Conservation (phyloP, 1,284 basidiomycete genomes). For the Ustilago xerochloae region DNA sequence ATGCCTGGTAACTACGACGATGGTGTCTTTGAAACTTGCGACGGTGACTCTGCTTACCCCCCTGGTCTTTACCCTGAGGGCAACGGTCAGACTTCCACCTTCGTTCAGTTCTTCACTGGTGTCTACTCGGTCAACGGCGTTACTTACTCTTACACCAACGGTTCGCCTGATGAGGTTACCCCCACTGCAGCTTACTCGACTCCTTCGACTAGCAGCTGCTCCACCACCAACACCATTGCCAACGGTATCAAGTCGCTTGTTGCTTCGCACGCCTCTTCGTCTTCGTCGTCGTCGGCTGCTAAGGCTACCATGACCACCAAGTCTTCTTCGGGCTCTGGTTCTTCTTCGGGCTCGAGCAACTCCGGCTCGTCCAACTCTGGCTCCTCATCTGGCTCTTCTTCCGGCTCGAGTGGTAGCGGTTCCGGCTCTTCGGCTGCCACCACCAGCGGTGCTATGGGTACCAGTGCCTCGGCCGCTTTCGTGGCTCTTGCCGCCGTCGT, state of each 20-base stretch:
- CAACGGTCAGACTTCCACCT: conserved; percentile 61
- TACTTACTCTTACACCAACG: conserved; percentile 62
- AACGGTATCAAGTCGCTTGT: conserved; percentile 63
- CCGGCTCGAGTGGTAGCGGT: conserved; percentile 5
- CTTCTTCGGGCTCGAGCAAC: background rate
- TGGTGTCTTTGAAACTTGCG: conserved; percentile 64
- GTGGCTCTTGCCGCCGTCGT: conserved; percentile 32
- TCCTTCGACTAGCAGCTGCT: conserved; percentile 1
- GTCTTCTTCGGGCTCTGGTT: conserved; percentile 4
- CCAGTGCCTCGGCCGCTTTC: conserved; percentile 19
- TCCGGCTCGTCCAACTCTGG: conserved; percentile 11
- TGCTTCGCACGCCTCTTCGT: conserved; percentile 8
- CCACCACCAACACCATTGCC: conserved; percentile 38
- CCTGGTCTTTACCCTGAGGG: conserved; percentile 63
- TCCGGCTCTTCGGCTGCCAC: conserved; percentile 16
- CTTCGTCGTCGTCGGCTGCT: conserved; percentile 18
- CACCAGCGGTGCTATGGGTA: conserved; percentile 25
- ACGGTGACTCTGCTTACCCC: conserved; percentile 67
- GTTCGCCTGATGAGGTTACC: conserved; percentile 55
- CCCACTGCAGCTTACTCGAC: conserved; percentile 65
- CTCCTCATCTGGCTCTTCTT: conserved; percentile 11
- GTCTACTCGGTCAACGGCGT: conserved; percentile 46
- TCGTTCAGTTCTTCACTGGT: conserved; percentile 64
- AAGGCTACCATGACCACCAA: conserved; percentile 9
- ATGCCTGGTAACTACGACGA: conserved; percentile 67